phyloP scores from a whole-genome alignment of 257 asterid species.

The Osmanthus fragrans region DNA sequence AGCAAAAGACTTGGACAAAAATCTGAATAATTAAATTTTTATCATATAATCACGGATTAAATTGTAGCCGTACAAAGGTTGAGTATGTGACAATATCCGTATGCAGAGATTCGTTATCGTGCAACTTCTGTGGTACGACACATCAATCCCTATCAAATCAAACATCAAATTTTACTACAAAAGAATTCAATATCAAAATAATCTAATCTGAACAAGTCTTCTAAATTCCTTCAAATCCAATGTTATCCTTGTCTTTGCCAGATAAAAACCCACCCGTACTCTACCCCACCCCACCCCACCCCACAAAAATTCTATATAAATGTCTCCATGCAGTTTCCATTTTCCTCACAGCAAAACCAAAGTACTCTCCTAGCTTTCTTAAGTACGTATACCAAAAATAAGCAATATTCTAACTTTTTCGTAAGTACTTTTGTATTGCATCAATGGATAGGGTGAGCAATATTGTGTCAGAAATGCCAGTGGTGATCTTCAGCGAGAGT shows the following conservation, averaged over 20 bases:
- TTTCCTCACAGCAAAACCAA: constrained; percentile 46
- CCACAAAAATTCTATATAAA: constrained; percentile 37
- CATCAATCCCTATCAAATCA: constrained; percentile 39
- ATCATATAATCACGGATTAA: background rate
- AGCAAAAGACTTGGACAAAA: no score
- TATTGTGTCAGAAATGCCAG: constrained; percentile 69
- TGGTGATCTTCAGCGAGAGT: constrained; percentile 79
- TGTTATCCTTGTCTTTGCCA: background rate
- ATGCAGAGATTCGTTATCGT: constrained; percentile 72
- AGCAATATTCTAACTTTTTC: background rate
- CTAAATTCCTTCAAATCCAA: constrained; percentile 4
- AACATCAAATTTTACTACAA: background rate
- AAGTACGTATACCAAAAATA: background rate
- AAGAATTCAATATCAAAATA: background rate
- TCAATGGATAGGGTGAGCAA: constrained; percentile 62
- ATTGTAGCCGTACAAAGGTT: constrained; percentile 9
- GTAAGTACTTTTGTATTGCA: background rate
- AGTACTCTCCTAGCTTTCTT: background rate
- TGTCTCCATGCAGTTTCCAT: constrained; percentile 29
- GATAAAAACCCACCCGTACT: background rate
- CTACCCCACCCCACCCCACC: constrained; percentile 21
- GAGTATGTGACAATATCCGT: constrained; percentile 33
- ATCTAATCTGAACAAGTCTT: background rate
- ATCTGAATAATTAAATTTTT: no score
- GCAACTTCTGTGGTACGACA: constrained; percentile 10